These are phyloP conservation scores for Cutaneotrichosporon sp. DNA, from an alignment of 1,284 basidiomycete genomes.

Conservation along the genomic window DNA sequence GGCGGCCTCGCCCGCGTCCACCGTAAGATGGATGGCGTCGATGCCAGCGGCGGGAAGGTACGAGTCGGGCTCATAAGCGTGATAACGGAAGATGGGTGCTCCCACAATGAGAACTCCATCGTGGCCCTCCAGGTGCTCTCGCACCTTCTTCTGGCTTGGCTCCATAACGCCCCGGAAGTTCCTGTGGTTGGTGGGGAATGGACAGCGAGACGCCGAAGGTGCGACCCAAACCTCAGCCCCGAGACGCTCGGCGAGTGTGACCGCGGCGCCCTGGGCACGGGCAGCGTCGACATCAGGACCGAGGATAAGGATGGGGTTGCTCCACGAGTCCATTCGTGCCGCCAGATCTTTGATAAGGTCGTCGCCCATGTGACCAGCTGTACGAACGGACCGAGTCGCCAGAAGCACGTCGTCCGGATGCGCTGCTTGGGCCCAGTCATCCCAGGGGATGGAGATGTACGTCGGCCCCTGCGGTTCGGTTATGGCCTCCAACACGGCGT, in stretches of 20 bases:
- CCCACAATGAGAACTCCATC: constrained; percentile 13
- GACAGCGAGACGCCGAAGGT: constrained; percentile 7
- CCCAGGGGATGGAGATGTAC: constrained; percentile 13
- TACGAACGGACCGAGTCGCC: not conserved
- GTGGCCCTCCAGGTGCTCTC: constrained; percentile 4
- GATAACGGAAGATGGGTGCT: constrained; percentile 13
- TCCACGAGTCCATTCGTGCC: not conserved
- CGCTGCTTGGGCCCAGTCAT: constrained; percentile 8
- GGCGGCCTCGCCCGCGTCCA: constrained; percentile 9
- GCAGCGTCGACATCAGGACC: constrained; percentile 12
- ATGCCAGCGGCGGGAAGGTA: not conserved
- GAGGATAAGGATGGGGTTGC: constrained; percentile 7
- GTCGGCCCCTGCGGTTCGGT: constrained; percentile 7
- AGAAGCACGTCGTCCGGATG: constrained; percentile 7
- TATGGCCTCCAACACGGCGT: constrained; percentile 8
- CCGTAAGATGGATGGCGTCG: constrained; percentile 12
- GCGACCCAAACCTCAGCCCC: constrained; percentile 12
- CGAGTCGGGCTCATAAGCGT: constrained; percentile 12
- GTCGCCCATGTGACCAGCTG: not conserved
- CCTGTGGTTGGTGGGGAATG: constrained; percentile 11
- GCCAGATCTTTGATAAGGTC: not conserved
- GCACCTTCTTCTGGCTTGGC: constrained; percentile 5
- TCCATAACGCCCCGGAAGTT: constrained; percentile 11
- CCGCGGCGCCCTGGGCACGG: not conserved
- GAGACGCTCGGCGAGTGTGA: constrained; percentile 6